Conservation (phyloP, 1,139 yeast species). For the Saccharomyces hybrid region DNA sequence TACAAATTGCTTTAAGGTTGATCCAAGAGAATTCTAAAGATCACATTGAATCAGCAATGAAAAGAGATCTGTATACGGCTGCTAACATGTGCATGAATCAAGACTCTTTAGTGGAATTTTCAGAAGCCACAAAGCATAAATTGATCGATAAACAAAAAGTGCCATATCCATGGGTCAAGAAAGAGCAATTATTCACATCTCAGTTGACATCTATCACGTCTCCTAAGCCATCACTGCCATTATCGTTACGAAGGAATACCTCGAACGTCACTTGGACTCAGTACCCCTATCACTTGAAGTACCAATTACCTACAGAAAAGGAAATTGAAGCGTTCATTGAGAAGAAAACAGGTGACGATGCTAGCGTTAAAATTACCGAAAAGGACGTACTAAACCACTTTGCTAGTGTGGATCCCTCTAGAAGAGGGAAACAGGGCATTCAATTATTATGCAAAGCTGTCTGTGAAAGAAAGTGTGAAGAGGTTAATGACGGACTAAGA, state of each 20-base stretch:
- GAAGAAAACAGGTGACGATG: constrained; percentile 48
- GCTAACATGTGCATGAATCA: constrained; percentile 57
- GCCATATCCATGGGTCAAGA: constrained; percentile 37
- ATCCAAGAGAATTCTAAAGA: constrained; percentile 55
- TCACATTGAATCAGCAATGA: constrained; percentile 59
- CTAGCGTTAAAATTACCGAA: constrained; percentile 61
- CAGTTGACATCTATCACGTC: constrained; percentile 24
- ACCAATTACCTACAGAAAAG: constrained; percentile 69
- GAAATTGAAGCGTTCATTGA: constrained; percentile 36
- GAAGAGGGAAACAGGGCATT: constrained; percentile 56
- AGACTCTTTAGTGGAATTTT: constrained; percentile 62
- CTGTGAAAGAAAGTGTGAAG: constrained; percentile 21
- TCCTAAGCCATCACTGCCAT: constrained; percentile 24
- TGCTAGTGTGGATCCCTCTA: constrained; percentile 32
- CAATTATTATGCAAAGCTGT: constrained; percentile 29
- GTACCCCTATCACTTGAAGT: constrained; percentile 53
- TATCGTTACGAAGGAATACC: constrained; percentile 19
- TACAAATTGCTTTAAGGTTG: constrained; percentile 65
- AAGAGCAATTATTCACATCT: constrained; percentile 23
- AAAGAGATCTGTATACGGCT: constrained; percentile 70
- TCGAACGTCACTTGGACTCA: constrained; percentile 25
- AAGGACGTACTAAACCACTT: constrained; percentile 60
- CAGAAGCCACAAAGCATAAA: constrained; percentile 42
- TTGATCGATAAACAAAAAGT: constrained; percentile 55
- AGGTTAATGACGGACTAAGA: background rate